A percentile compares a stretch with the other conserved stretches of the same genome.
phyloP scores from a whole-genome alignment of 768 basidiomycete genomes.

The Panus rudis region DNA sequence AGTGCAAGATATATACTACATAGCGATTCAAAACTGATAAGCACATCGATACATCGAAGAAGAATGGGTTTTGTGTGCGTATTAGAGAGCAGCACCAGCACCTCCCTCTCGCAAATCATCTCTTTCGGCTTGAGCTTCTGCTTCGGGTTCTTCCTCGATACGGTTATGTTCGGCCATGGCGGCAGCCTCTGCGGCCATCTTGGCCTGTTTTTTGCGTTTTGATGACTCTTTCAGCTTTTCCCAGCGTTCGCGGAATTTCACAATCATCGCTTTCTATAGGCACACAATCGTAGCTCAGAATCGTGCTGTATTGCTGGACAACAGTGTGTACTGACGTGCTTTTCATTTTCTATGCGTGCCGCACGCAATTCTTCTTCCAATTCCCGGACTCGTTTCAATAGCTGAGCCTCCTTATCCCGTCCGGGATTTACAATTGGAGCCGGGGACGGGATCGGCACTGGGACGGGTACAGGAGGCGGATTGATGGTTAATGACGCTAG shows the following conservation, averaged over 20 bases:
- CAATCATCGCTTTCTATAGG: slow-evolving; percentile 71
- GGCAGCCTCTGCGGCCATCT: slow-evolving; percentile 45
- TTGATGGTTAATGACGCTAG: slow-evolving; percentile 53
- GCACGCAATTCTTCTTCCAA: slow-evolving; percentile 71
- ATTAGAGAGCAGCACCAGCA: not conserved
- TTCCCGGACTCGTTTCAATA: slow-evolving; percentile 53
- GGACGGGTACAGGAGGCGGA: slow-evolving; percentile 38
- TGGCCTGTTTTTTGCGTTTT: slow-evolving; percentile 77
- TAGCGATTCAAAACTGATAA: not conserved
- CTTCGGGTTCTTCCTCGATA: slow-evolving; percentile 62
- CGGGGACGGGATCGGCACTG: slow-evolving; percentile 43
- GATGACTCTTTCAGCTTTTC: slow-evolving; percentile 86
- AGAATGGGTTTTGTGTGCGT: not conserved
- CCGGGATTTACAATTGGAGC: slow-evolving; percentile 49
- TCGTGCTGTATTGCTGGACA: slow-evolving; percentile 9
- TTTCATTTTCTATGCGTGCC: slow-evolving; percentile 68
- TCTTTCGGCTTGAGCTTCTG: slow-evolving; percentile 50
- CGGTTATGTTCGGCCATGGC: slow-evolving; percentile 49
- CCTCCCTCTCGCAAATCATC: slow-evolving; percentile 12
- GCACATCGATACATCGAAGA: not conserved
- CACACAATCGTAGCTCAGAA: slow-evolving; percentile 1
- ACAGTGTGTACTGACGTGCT: slow-evolving; percentile 48
- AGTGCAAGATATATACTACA: not conserved
- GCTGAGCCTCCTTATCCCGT: slow-evolving; percentile 45
- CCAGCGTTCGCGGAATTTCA: slow-evolving; percentile 81